Conservation (phyloP, 2,329 filamentous ascomycete genomes). For the Sporothrix euskadiensis region DNA sequence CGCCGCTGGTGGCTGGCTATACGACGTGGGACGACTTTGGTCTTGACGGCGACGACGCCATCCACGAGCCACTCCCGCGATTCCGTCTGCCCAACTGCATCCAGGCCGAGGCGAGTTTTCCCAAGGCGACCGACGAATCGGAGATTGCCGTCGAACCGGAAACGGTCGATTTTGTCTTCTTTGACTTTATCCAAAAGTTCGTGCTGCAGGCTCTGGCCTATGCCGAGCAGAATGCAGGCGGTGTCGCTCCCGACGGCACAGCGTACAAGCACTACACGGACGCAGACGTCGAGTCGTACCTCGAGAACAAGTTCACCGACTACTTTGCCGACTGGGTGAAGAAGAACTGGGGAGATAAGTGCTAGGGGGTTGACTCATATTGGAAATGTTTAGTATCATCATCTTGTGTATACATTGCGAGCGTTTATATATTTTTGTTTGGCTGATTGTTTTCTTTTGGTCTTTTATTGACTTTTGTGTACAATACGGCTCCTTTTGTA, state of each 20-base stretch:
- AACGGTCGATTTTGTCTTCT: constrained; percentile 82
- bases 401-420: no score
- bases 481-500: no score
- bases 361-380: constrained; percentile 32
- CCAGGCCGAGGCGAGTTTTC: constrained; percentile 66
- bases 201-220: constrained; percentile 67
- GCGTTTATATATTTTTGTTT: no score
- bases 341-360: constrained; percentile 57
- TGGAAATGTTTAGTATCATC: neutral
- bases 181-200: constrained; percentile 87
- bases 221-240: constrained; percentile 52
- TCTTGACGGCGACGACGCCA: constrained; percentile 82
- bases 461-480: no score
- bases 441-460: no score
- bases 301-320: constrained; percentile 57
- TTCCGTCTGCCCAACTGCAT: constrained; percentile 83
- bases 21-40: constrained; percentile 86
- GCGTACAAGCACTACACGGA: constrained; percentile 50
- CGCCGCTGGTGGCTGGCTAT: constrained; percentile 67
- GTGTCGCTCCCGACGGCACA: constrained; percentile 34
- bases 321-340: constrained; percentile 59
- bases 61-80: constrained; percentile 73
- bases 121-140: constrained; percentile 36
- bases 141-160: constrained; percentile 54
- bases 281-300: constrained; percentile 53